A percentile compares a stretch with the other conserved stretches of the same genome.
Evolutionary conservation across 2,329 filamentous ascomycete species (phyloP).

Genomic region (Colletotrichum sp.): DNA sequence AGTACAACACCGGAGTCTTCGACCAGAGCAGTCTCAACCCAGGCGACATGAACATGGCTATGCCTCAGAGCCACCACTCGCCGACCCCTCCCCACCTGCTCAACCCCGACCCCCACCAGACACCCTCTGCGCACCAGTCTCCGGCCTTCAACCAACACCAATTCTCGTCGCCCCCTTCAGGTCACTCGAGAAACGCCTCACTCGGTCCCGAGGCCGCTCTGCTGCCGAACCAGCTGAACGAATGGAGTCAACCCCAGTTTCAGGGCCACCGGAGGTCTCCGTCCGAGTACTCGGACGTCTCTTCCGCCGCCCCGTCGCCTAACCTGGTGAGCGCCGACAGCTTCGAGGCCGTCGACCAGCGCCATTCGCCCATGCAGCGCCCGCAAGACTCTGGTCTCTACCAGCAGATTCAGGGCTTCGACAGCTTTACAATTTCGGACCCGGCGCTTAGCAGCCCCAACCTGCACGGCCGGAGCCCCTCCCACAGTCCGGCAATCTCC

Average conservation of each 20-base stretch:
- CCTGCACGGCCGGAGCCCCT: conserved; percentile 78
- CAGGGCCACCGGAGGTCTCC: conserved; percentile 82
- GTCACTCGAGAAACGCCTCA: conserved; percentile 61
- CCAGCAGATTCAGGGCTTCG: conserved; percentile 78
- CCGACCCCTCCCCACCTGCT: conserved; percentile 62
- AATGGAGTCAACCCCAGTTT: conserved; percentile 68
- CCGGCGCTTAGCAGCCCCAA: conserved; percentile 68
- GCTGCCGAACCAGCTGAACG: conserved; percentile 54
- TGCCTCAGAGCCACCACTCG: conserved; percentile 60
- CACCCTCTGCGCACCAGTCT: conserved; percentile 59
- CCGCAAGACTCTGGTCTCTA: conserved; percentile 76
- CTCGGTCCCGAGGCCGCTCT: conserved; percentile 63
- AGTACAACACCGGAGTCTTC: conserved; percentile 68
- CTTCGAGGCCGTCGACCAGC: conserved; percentile 74
- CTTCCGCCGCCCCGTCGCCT: conserved; percentile 83
- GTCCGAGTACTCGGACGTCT: conserved; percentile 93
- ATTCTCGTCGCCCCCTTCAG: conserved; percentile 53
- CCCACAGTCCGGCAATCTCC: conserved; percentile 73
- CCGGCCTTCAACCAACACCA: conserved; percentile 62
- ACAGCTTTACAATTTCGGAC: conserved; percentile 81
- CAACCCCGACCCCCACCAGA: conserved; percentile 50
- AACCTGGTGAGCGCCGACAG: conserved; percentile 78
- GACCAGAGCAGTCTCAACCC: conserved; percentile 48
- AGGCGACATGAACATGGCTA: conserved; percentile 59
- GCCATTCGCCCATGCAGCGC: conserved; percentile 81